Percentiles rank a stretch among this genome's conserved stretches.
Conservation (phyloP, 2,329 filamentous ascomycete genomes). For the Cladorrhinum sp. region DNA sequence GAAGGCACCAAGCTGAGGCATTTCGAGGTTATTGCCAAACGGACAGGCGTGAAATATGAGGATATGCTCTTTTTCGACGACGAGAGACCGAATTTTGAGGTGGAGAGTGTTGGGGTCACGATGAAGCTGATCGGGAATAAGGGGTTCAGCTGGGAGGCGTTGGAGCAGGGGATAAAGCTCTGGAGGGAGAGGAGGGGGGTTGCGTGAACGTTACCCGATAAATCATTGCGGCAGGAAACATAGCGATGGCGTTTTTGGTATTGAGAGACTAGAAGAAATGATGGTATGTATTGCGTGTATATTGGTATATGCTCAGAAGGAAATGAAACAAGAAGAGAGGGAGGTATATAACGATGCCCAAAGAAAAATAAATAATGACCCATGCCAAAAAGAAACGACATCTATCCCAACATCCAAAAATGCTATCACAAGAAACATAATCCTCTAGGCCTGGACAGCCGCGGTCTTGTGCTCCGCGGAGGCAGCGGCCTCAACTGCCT, state of each 20-base stretch:
- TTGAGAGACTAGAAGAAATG: background rate
- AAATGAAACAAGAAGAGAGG: background rate
- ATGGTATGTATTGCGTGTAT: background rate
- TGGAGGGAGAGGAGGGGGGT: slow-evolving; percentile 71
- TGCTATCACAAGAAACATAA: background rate
- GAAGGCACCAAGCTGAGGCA: slow-evolving; percentile 83
- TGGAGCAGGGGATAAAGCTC: slow-evolving; percentile 74
- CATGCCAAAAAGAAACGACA: background rate
- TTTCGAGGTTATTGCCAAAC: slow-evolving; percentile 69
- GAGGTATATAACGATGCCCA: background rate
- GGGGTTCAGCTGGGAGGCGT: slow-evolving; percentile 71
- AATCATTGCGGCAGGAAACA: background rate
- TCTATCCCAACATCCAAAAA: background rate
- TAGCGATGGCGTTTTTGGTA: background rate
- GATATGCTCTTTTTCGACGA: slow-evolving; percentile 98
- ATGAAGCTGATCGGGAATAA: slow-evolving; percentile 74
- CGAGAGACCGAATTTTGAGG: slow-evolving; percentile 80
- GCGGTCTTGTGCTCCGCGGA: slow-evolving; percentile 1
- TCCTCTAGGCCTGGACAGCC: slow-evolving; percentile 2
- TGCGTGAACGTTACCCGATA: slow-evolving; percentile 1
- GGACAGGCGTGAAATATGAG: slow-evolving; percentile 67
- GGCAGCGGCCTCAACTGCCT: slow-evolving; percentile 16
- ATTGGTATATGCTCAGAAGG: background rate
- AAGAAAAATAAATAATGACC: background rate
- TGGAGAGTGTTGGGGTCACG: slow-evolving; percentile 72